phyloP scores from a whole-genome alignment of 768 basidiomycete species.

The Dacryopinax primogenitus region DNA sequence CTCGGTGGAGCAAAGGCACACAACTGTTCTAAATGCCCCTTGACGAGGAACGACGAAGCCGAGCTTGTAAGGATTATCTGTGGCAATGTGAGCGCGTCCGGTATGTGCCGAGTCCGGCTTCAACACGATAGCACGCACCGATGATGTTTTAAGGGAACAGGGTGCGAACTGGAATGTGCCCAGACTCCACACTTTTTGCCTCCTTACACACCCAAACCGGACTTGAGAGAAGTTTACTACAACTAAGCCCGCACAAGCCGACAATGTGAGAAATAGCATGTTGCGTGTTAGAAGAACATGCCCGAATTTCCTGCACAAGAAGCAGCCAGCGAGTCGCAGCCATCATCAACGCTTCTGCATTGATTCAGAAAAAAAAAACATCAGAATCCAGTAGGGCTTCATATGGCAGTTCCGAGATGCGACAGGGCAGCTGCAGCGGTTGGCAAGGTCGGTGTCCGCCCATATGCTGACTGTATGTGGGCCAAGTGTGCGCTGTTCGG shows the following conservation, averaged over 20 bases:
- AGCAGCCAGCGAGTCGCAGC: background rate
- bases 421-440: background rate
- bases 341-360: background rate
- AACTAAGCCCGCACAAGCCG: background rate
- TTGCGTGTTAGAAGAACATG: background rate
- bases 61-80: background rate
- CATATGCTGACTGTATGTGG: background rate
- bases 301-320: background rate
- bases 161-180: background rate
- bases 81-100: background rate
- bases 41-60: background rate
- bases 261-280: background rate
- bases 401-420: background rate
- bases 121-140: background rate
- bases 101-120: background rate
- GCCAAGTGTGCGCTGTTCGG: background rate
- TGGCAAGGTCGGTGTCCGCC: background rate
- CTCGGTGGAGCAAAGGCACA: background rate
- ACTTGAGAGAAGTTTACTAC: background rate
- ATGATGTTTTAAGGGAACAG: constrained; percentile 7
- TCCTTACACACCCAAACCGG: background rate
- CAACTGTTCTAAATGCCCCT: background rate
- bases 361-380: background rate
- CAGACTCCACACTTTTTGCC: background rate
- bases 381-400: background rate